Percentiles rank a stretch among this genome's conserved stretches.
Evolutionary conservation across 176 grass and related monocot genomes (phyloP).

Genomic region (Oryza punctata): DNA sequence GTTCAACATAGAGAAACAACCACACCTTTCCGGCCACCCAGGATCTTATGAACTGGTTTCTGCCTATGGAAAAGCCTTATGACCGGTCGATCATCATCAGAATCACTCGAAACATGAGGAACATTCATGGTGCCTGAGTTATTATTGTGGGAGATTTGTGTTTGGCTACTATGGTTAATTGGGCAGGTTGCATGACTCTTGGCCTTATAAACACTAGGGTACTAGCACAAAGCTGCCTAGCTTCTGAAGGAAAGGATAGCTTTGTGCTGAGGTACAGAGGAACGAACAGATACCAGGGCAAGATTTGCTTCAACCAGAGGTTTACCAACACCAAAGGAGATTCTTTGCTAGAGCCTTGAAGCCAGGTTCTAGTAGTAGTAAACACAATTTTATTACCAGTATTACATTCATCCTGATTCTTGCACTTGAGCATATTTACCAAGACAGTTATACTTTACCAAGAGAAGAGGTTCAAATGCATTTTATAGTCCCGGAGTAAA

Average conservation of each 20-base stretch:
- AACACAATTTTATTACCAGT: neutral
- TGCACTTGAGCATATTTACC: neutral
- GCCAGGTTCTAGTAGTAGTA: neutral
- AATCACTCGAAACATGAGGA: conserved; percentile 44
- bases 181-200: conserved; percentile 1
- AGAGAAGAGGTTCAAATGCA: neutral
- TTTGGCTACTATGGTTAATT: conserved; percentile 1
- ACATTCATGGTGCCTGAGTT: conserved; percentile 33
- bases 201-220: conserved; percentile 38
- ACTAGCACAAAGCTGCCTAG: neutral
- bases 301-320: conserved; percentile 40
- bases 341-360: conserved; percentile 27
- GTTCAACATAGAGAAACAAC: neutral
- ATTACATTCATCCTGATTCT: neutral
- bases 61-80: conserved; percentile 30
- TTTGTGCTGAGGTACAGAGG: conserved; percentile 37
- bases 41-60: conserved; percentile 44
- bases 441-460: conserved; percentile 5
- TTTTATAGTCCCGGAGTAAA: neutral
- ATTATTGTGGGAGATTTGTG: neutral
- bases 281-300: conserved; percentile 36
- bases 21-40: conserved; percentile 61
- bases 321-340: conserved; percentile 25
- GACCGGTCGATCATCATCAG: conserved; percentile 30
- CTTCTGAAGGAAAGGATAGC: conserved; percentile 58